phyloP scores from a whole-genome alignment of 805 yeast genomes.

The Wickerhamiella siamensis region DNA sequence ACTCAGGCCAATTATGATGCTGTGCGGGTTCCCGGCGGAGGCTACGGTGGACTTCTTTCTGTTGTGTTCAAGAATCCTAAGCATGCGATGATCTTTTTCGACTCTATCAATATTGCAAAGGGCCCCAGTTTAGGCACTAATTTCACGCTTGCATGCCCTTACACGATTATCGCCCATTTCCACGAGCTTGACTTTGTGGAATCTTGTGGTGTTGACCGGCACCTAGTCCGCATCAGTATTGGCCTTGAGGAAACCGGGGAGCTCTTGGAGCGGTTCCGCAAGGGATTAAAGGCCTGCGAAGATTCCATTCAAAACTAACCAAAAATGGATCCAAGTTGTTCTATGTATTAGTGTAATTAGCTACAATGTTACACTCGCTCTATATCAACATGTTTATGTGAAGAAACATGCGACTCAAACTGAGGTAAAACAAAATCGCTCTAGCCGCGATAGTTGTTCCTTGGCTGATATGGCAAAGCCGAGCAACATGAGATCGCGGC shows the following conservation, averaged over 20 bases:
- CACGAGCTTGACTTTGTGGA: slow-evolving; percentile 66
- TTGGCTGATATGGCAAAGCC: too few species aligned
- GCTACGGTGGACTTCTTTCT: slow-evolving; percentile 80
- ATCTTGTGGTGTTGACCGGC: slow-evolving; percentile 68
- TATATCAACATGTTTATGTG: slow-evolving; percentile 11
- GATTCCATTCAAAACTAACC: too few species aligned
- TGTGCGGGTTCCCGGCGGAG: slow-evolving; percentile 54
- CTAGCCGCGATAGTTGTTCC: too few species aligned
- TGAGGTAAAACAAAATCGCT: too few species aligned
- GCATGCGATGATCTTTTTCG: slow-evolving; percentile 61
- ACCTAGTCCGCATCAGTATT: slow-evolving; percentile 65
- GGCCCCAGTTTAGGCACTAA: slow-evolving; percentile 89
- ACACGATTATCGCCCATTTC: slow-evolving; percentile 74
- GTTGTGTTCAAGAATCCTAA: slow-evolving; percentile 49
- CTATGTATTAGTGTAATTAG: neutral
- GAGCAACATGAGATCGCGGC: too few species aligned
- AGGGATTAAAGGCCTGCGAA: slow-evolving; percentile 32
- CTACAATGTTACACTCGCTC: slow-evolving; percentile 12
- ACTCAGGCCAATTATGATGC: slow-evolving; percentile 56
- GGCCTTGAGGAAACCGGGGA: slow-evolving; percentile 66
- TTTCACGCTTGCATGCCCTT: slow-evolving; percentile 81
- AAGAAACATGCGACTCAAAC: slow-evolving; percentile 16
- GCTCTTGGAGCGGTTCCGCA: slow-evolving; percentile 35
- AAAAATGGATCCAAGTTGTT: too few species aligned
- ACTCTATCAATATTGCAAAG: slow-evolving; percentile 54